Base-by-base conservation (phyloP, 2,329 filamentous ascomycete genomes). In the Acrocalymma vagum region DNA sequence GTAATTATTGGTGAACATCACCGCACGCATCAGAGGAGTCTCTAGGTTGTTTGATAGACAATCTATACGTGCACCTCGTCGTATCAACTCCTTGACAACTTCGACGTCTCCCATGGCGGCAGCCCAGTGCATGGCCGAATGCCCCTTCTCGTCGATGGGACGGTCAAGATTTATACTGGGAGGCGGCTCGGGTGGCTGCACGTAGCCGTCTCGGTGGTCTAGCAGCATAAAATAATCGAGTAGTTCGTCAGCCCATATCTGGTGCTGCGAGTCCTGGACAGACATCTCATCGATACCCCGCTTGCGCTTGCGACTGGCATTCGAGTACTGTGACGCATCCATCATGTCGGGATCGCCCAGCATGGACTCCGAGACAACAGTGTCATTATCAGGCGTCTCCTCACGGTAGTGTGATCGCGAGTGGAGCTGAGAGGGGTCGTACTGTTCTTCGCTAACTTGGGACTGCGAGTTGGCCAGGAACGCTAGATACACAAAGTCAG, bases 91-190 rank as follows among this genome's bases (percentile, higher is more conserved):
- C 67, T 87, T 90, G 48, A 96, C 90, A 11, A 97, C 89, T 32
- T 93, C 88, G 20, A 96, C 78, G 55, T 97, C 94, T 43, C 94
- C 94, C 93, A 99, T 99, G 16, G 94, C 90, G 37, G 90, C 91
- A 13, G 92, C 94, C 94, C 94, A 99, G 66, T 99, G 94, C 53
- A 99, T 81, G 5, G 93, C 92, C 3, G 91, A 95, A 63, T 97
- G 92, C 8, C 87, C 86, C 59, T 95, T 91, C 28, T 91, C 88
- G 66, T 99, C 94, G 49, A 99, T 96, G n/a, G 86, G 80, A 68
- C 90, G 88, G 70, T 99, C 88, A 5, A 95, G 85, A 62, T 95
- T 86, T 60, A 96, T 95, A 65, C 90, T 87, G 22, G 84, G 77
- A 0, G 94, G 94, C 3, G 93, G 92, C 46, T 90, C 84, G 1